phyloP scores from a whole-genome alignment of 371 early-diverging fungal species.

The Mucor ambiguus region DNA sequence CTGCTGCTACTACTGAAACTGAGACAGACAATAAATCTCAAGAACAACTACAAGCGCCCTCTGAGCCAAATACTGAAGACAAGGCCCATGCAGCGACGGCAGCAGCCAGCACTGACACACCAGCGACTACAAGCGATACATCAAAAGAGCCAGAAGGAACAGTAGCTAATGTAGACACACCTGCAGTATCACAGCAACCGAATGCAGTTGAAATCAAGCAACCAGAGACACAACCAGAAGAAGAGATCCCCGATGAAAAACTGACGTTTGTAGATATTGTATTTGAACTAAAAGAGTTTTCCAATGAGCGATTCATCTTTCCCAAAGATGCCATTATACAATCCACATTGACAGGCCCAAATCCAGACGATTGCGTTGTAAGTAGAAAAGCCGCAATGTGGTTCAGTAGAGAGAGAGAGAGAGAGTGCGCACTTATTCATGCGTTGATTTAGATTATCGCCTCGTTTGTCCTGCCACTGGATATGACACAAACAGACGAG shows the following conservation, averaged over 20 bases:
- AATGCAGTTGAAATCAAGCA: not conserved
- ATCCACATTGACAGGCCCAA: not conserved
- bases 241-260: not conserved
- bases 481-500: conserved; percentile 15
- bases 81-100: not conserved
- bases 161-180: not conserved
- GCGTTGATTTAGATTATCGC: conserved; percentile 5
- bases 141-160: not conserved
- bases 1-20: not conserved
- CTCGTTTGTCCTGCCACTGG: conserved; percentile 38
- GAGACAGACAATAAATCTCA: not conserved
- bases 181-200: not conserved
- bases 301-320: conserved; percentile 48
- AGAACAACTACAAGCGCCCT: not conserved
- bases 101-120: not conserved
- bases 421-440: not conserved
- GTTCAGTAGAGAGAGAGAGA: too few relatives aligned
- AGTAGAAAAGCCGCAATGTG: too few relatives aligned
- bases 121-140: not conserved
- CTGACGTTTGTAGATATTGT: conserved; percentile 41
- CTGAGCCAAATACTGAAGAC: not conserved
- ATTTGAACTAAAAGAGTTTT: conserved; percentile 45
- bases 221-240: not conserved
- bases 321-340: conserved; percentile 41
- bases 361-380: conserved; percentile 3